Conservation (phyloP, 352 stramenopile genomes). For the Aphanomyces euteiches region DNA sequence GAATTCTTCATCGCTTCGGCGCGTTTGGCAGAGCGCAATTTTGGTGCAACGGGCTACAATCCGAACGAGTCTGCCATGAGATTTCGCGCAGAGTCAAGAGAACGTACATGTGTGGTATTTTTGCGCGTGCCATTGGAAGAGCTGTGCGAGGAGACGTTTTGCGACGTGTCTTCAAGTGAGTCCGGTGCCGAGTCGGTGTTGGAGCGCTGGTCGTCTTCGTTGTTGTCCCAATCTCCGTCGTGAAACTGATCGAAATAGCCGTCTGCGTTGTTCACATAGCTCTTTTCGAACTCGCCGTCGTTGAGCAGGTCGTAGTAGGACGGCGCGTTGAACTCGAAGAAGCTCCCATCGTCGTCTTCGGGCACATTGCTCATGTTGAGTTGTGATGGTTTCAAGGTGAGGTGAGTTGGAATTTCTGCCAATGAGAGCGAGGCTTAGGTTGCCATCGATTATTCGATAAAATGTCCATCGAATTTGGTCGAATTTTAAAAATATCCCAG, state of each 20-base stretch:
- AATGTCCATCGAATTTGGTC: too few relatives aligned
- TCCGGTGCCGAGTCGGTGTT: background rate
- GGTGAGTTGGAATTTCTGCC: too few relatives aligned
- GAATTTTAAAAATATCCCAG: too few relatives aligned
- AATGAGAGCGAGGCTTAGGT: too few relatives aligned
- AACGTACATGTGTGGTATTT: too few relatives aligned
- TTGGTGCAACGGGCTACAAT: conserved; percentile 35
- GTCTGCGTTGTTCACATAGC: conserved; percentile 83
- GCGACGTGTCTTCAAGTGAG: background rate
- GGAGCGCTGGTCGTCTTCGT: background rate
- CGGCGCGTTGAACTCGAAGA: conserved; percentile 73
- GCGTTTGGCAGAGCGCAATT: conserved; percentile 60
- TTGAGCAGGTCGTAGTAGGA: conserved; percentile 74
- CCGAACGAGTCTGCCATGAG: background rate
- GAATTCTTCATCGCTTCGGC: conserved; percentile 45
- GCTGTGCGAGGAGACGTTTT: conserved; percentile 4
- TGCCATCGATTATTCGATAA: too few relatives aligned
- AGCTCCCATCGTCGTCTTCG: conserved; percentile 31
- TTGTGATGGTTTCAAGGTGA: too few relatives aligned
- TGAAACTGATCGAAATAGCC: conserved; percentile 52
- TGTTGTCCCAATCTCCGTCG: background rate
- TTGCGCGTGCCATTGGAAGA: background rate
- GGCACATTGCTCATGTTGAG: background rate
- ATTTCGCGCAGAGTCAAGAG: background rate
- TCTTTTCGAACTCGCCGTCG: conserved; percentile 59